These are phyloP conservation scores for Xylogone sp. DNA, from an alignment of 2,329 filamentous ascomycete genomes.

Conservation along the genomic window DNA sequence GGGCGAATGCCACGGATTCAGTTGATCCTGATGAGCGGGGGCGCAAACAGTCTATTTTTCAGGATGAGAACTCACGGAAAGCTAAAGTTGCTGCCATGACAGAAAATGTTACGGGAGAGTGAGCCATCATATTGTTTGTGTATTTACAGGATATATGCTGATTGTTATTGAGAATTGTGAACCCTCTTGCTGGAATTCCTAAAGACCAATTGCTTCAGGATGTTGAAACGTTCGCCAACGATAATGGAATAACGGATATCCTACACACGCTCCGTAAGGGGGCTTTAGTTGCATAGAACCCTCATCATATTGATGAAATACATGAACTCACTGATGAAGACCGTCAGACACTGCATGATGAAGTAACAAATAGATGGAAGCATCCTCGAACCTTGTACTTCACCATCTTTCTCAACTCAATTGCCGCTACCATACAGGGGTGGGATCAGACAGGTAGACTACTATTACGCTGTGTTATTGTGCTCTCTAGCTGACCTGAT, in stretches of 20 bases:
- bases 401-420: constrained; percentile 64
- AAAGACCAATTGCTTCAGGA: constrained; percentile 45
- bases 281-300: constrained; percentile 37
- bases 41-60: constrained; percentile 14
- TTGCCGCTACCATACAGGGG: constrained; percentile 64
- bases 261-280: constrained; percentile 14
- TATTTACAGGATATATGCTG: not conserved
- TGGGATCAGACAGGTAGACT: constrained; percentile 50
- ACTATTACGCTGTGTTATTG: constrained; percentile 42
- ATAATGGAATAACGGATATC: constrained; percentile 48
- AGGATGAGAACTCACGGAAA: constrained; percentile 11
- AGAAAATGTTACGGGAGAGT: constrained; percentile 22
- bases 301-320: constrained; percentile 14
- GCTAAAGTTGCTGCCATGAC: constrained; percentile 17
- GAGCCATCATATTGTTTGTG: not conserved
- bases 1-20: not conserved
- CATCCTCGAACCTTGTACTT: constrained; percentile 59
- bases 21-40: not conserved
- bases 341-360: constrained; percentile 36
- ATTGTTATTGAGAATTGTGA: constrained; percentile 39
- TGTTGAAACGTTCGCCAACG: constrained; percentile 55
- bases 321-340: constrained; percentile 28
- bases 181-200: constrained; percentile 53
- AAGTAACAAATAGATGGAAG: constrained; percentile 64
- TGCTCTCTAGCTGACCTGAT: constrained; percentile 4